Base-by-base conservation (phyloP, 2,329 filamentous ascomycete species). In the Colletotrichum cereale region DNA sequence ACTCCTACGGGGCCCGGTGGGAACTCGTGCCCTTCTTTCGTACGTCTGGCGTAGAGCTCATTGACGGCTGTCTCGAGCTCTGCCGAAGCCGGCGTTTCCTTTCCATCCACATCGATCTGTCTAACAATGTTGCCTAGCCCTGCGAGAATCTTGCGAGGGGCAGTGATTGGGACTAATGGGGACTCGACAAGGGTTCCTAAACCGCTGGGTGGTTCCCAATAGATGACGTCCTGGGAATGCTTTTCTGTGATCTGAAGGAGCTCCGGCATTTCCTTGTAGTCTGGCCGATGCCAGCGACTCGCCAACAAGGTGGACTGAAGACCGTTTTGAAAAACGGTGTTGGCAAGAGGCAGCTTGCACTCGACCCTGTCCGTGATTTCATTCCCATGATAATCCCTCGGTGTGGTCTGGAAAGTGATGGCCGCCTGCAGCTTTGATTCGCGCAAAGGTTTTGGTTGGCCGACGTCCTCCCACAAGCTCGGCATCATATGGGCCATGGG, bases 71-170 rank as follows among this genome's bases (percentile, higher is more conserved):
- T 79, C 78, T 96, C 93, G 1, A 96, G 84, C 78, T 96, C 93
- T 36, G 87, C 85, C 1, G 92, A 95, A 3, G 93, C 93, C 16
- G 92, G 90, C 0, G 86, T 82, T 1, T 80, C 76, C 40, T 82
- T 78, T 5, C 83, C 84, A 29, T 84, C 77, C 24, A 87, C 81
- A 21, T 88, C 83, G 12, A 95, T 78, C 52, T 88, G 87, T 40
- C 91, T 89, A 29, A 96, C 84, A 66, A 97, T 96, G 80, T 97
- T 97, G 4, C 94, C 94, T 76, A 95, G 89, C 44, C 90, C 90
- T 47, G 88, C 87, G 1, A 86, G 82, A 44, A 96, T 90, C 57
- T 81, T 83, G 24, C 92, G 88, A 21, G 91, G 86, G 7, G 82
- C 79, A 0, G 92, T 93, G 44, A 95, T 79, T 1, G 92, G 89